These are phyloP conservation scores for Boletus tylopilopsis DNA, from an alignment of 768 basidiomycete genomes.

Conservation along the genomic window DNA sequence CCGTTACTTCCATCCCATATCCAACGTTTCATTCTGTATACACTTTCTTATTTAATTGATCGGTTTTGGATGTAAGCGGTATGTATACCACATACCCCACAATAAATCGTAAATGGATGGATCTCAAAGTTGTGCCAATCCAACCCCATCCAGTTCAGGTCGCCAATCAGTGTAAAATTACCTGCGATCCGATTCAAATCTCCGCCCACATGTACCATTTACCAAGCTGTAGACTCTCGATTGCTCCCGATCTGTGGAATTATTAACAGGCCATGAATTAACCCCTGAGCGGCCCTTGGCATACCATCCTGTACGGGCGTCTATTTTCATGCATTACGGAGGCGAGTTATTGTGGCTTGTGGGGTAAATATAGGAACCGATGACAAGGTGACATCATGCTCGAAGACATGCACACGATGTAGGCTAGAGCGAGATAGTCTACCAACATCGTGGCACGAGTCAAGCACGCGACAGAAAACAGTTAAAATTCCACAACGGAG, in stretches of 20 bases:
- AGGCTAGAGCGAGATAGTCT: too few relatives aligned
- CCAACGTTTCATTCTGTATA: neutral
- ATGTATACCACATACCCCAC: neutral
- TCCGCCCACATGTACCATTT: slow-evolving; percentile 4
- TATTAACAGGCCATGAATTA: neutral
- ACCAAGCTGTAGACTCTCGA: slow-evolving; percentile 25
- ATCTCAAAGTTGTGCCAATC: slow-evolving; percentile 3
- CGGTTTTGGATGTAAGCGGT: neutral
- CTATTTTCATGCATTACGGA: neutral
- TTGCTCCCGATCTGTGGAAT: neutral
- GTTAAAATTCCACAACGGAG: neutral
- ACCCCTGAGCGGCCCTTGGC: neutral
- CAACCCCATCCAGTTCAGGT: neutral
- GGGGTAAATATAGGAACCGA: neutral
- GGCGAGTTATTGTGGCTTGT: neutral
- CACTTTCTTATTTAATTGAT: slow-evolving; percentile 1
- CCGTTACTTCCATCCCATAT: too few relatives aligned
- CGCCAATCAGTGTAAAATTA: neutral
- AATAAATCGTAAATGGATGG: slow-evolving; percentile 4
- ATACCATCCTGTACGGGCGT: slow-evolving; percentile 28
- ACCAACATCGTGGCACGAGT: neutral
- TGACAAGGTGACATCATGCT: neutral
- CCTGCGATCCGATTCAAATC: slow-evolving; percentile 5
- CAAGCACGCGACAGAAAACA: neutral
- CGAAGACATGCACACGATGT: too few relatives aligned